Conservation (phyloP, 208 protist species). For the Crithidia sp. region DNA sequence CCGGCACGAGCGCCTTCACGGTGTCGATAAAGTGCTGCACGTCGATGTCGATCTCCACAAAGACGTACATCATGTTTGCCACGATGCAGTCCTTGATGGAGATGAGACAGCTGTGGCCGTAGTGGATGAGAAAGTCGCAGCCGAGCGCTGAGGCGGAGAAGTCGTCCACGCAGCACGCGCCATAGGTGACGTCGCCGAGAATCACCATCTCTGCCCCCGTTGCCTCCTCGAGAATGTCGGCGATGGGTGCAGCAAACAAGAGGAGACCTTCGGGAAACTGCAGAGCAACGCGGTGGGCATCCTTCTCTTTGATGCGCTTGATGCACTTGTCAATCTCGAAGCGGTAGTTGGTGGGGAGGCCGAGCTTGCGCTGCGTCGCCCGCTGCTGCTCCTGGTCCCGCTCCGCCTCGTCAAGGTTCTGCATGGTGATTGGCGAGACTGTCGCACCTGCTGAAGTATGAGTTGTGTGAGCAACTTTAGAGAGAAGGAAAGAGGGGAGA, state of each 20-base stretch:
- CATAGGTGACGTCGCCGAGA: conserved; percentile 99
- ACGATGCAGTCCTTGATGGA: conserved; percentile 91
- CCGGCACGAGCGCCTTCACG: conserved; percentile 89
- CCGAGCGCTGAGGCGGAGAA: conserved; percentile 95
- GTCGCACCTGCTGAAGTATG: too few species aligned
- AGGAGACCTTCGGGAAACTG: conserved; percentile 99
- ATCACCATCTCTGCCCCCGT: conserved; percentile 95
- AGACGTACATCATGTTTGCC: conserved; percentile 98
- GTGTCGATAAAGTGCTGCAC: conserved; percentile 97
- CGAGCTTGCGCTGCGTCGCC: conserved; percentile 33
- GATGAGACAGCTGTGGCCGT: conserved; percentile 98
- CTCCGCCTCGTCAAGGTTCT: conserved; percentile 17
- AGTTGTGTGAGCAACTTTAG: background rate
- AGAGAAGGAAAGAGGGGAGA: background rate
- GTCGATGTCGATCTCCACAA: conserved; percentile 99
- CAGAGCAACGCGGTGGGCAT: conserved; percentile 94
- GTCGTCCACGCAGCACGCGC: conserved; percentile 99
- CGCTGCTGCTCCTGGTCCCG: conserved; percentile 31
- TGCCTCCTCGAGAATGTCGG: conserved; percentile 95
- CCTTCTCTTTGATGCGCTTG: conserved; percentile 90
- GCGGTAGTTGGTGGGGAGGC: conserved; percentile 97
- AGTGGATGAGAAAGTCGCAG: conserved; percentile 98
- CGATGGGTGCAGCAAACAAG: conserved; percentile 96
- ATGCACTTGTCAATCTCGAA: conserved; percentile 99
- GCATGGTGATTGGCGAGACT: conserved; percentile 1